Evolutionary conservation across 257 asterid species (phyloP).

Genomic region (Solanum appendiculatum): DNA sequence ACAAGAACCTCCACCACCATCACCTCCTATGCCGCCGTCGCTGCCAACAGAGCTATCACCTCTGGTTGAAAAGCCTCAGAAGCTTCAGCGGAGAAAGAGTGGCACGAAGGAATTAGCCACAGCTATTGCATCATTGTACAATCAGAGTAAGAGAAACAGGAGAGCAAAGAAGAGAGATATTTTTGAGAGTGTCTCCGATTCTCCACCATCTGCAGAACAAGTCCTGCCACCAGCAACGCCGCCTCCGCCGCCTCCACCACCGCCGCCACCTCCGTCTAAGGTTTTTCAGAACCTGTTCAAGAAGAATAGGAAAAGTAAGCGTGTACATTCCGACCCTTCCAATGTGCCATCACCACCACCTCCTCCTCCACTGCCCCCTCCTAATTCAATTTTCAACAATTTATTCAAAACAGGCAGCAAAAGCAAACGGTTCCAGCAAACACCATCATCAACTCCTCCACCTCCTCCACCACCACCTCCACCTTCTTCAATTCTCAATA

Average conservation of each 20-base stretch:
- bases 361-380: conserved; percentile 63
- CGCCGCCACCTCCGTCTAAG: conserved; percentile 55
- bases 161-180: conserved; percentile 33
- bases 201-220: conserved; percentile 23
- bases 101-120: conserved; percentile 66
- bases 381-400: conserved; percentile 59
- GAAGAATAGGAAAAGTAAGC: conserved; percentile 52
- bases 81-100: conserved; percentile 36
- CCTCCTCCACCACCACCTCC: conserved; percentile 60
- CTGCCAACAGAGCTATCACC: background rate
- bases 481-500: conserved; percentile 54
- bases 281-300: conserved; percentile 56
- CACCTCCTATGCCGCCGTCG: conserved; percentile 21
- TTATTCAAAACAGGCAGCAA: conserved; percentile 46
- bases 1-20: conserved; percentile 5
- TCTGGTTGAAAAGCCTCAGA: conserved; percentile 17
- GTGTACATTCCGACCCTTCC: conserved; percentile 50
- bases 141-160: conserved; percentile 49
- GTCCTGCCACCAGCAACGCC: conserved; percentile 29
- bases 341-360: conserved; percentile 40
- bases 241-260: conserved; percentile 52
- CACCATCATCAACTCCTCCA: conserved; percentile 16
- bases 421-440: conserved; percentile 39
- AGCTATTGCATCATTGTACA: conserved; percentile 56
- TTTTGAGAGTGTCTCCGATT: conserved; percentile 31